Evolutionary conservation across 192 early-diverging fungal species (phyloP).

Genomic region (Coemansia sp.): DNA sequence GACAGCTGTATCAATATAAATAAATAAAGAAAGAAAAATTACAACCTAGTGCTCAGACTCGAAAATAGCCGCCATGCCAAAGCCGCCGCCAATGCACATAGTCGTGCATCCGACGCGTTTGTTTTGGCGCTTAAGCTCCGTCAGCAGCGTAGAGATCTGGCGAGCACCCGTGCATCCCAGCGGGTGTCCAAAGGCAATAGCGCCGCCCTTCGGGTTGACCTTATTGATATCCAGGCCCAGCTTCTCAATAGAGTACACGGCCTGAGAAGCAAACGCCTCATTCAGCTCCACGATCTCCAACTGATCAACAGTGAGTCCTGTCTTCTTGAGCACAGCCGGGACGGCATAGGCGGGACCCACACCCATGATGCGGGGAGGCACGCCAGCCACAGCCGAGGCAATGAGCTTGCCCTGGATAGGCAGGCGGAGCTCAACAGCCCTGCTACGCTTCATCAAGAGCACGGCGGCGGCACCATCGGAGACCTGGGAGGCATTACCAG

Average conservation of each 20-base stretch:
- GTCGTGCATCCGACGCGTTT: constrained; percentile 83
- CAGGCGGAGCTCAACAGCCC: constrained; percentile 81
- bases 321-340: constrained; percentile 79
- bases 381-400: constrained; percentile 83
- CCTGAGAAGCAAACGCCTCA: constrained; percentile 98
- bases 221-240: constrained; percentile 82
- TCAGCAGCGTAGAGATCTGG: constrained; percentile 92
- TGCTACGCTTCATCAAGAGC: constrained; percentile 91
- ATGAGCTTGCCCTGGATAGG: constrained; percentile 85
- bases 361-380: constrained; percentile 94
- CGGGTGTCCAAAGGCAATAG: constrained; percentile 97
- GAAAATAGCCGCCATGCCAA: constrained; percentile 88
- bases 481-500: constrained; percentile 96
- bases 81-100: constrained; percentile 91
- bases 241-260: constrained; percentile 87
- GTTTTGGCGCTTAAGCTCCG: constrained; percentile 85
- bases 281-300: constrained; percentile 92
- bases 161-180: constrained; percentile 92
- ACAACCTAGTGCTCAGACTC: constrained; percentile 64
- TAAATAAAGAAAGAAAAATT: neutral
- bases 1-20: neutral
- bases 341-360: constrained; percentile 95
- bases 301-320: constrained; percentile 72
- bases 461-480: constrained; percentile 97
- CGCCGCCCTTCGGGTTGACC: constrained; percentile 98